A percentile compares a stretch with the other conserved stretches of the same genome.
Conservation (phyloP, 805 yeast genomes). For the Candida railenensis region DNA sequence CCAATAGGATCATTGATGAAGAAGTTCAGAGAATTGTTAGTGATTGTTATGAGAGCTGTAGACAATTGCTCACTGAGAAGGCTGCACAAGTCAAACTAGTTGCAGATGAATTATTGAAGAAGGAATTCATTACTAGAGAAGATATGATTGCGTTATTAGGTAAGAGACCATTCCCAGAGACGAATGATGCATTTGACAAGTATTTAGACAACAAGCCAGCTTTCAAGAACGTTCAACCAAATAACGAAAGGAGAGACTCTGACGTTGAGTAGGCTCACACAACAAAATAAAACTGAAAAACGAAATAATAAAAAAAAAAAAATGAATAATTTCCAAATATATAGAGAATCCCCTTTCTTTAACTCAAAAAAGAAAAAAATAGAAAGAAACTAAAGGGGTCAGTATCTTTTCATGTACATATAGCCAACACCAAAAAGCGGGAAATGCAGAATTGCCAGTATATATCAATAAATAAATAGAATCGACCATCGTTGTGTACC, state of each 20-base stretch:
- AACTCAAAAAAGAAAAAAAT: not conserved
- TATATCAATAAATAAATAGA: too few relatives aligned
- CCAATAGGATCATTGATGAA: slow-evolving; percentile 74
- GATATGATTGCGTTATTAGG: slow-evolving; percentile 91
- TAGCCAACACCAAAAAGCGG: not conserved
- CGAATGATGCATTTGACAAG: slow-evolving; percentile 86
- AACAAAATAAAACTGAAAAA: not conserved
- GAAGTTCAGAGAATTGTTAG: slow-evolving; percentile 80
- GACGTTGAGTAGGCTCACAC: slow-evolving; percentile 14
- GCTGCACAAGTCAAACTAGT: slow-evolving; percentile 76
- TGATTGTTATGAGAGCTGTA: slow-evolving; percentile 74
- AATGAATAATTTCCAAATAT: too few relatives aligned
- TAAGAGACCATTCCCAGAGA: slow-evolving; percentile 87
- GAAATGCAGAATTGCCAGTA: too few relatives aligned
- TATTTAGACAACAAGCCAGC: slow-evolving; percentile 52
- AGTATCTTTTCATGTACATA: not conserved
- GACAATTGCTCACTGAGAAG: slow-evolving; percentile 63
- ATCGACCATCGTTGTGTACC: too few relatives aligned
- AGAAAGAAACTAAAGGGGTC: not conserved
- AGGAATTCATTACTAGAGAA: slow-evolving; percentile 90
- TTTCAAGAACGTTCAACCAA: slow-evolving; percentile 34
- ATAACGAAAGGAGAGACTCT: slow-evolving; percentile 23
- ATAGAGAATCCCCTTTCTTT: not conserved
- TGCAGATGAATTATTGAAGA: slow-evolving; percentile 80
- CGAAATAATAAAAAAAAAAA: too few relatives aligned